A percentile compares a stretch with the other conserved stretches of the same genome.
Conservation (phyloP, 2,329 filamentous ascomycete species). For the Falciphora oryzae region DNA sequence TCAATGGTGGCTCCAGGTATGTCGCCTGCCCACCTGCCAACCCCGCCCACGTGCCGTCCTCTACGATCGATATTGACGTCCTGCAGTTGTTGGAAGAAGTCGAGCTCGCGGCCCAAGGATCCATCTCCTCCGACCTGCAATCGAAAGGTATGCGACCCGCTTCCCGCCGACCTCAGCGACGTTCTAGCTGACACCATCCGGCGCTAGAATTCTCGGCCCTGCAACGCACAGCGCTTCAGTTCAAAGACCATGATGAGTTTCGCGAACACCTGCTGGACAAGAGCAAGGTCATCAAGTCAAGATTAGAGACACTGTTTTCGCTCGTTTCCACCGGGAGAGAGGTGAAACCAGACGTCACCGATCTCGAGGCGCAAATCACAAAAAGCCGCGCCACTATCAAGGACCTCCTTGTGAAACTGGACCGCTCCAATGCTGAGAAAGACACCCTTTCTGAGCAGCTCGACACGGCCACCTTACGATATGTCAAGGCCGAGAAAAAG, state of each 20-base stretch:
- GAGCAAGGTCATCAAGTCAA: slow-evolving; percentile 68
- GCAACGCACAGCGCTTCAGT: slow-evolving; percentile 44
- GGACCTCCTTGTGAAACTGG: slow-evolving; percentile 68
- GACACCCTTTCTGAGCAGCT: slow-evolving; percentile 80
- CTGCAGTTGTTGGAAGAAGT: slow-evolving; percentile 58
- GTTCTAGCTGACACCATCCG: slow-evolving; percentile 23
- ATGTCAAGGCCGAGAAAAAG: slow-evolving; percentile 93
- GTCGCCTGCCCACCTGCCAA: slow-evolving; percentile 16
- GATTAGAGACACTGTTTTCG: slow-evolving; percentile 63
- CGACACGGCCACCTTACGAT: slow-evolving; percentile 82
- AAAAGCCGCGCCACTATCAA: slow-evolving; percentile 77
- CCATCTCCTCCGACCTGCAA: slow-evolving; percentile 35
- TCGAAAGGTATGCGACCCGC: slow-evolving; percentile 33
- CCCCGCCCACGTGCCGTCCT: slow-evolving; percentile 1
- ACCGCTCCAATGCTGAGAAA: slow-evolving; percentile 71
- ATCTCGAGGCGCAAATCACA: slow-evolving; percentile 70
- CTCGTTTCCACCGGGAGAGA: slow-evolving; percentile 45
- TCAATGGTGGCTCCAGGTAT: slow-evolving; percentile 88
- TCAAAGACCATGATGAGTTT: slow-evolving; percentile 65
- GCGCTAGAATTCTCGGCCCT: slow-evolving; percentile 1
- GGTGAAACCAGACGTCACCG: slow-evolving; percentile 60
- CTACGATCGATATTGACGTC: slow-evolving; percentile 19
- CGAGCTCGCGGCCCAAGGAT: slow-evolving; percentile 49
- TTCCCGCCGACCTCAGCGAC: slow-evolving; percentile 12
- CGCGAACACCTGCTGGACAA: slow-evolving; percentile 74